Conservation (phyloP, 192 early-diverging fungal genomes). For the Coemansia sp. region DNA sequence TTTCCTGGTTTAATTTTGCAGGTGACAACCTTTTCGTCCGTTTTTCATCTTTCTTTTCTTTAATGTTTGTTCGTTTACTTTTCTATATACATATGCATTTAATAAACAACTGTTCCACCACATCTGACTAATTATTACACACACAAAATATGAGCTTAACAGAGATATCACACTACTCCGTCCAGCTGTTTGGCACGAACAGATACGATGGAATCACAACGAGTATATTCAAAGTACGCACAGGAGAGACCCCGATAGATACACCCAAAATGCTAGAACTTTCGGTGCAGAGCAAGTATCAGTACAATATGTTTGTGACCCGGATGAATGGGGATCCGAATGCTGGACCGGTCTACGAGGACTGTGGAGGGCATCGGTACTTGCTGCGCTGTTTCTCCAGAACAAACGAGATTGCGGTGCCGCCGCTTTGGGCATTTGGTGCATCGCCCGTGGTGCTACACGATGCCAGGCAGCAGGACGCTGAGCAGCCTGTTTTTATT, state of each 20-base stretch:
- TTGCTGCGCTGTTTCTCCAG: slow-evolving; percentile 20
- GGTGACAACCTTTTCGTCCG: no score
- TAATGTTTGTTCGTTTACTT: no score
- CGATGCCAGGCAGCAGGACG: background rate
- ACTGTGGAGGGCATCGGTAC: background rate
- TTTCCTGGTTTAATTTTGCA: no score
- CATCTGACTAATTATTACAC: no score
- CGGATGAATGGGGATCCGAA: background rate
- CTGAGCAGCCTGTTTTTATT: no score
- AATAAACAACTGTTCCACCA: no score
- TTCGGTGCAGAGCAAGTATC: slow-evolving; percentile 4
- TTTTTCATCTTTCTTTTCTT: no score
- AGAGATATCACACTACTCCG: slow-evolving; percentile 13
- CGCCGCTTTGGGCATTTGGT: slow-evolving; percentile 17
- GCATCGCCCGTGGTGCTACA: slow-evolving; percentile 15
- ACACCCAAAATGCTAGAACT: slow-evolving; percentile 9
- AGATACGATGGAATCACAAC: slow-evolving; percentile 22
- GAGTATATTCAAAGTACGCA: slow-evolving; percentile 14
- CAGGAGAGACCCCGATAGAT: background rate
- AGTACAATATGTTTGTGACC: slow-evolving; percentile 16
- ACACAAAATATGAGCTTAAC: background rate
- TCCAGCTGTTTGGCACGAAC: slow-evolving; percentile 24
- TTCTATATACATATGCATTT: no score
- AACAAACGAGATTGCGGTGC: slow-evolving; percentile 3
- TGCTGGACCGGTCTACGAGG: no score